phyloP scores from a whole-genome alignment of 768 basidiomycete genomes.

The Hypsizygus marmoreus region DNA sequence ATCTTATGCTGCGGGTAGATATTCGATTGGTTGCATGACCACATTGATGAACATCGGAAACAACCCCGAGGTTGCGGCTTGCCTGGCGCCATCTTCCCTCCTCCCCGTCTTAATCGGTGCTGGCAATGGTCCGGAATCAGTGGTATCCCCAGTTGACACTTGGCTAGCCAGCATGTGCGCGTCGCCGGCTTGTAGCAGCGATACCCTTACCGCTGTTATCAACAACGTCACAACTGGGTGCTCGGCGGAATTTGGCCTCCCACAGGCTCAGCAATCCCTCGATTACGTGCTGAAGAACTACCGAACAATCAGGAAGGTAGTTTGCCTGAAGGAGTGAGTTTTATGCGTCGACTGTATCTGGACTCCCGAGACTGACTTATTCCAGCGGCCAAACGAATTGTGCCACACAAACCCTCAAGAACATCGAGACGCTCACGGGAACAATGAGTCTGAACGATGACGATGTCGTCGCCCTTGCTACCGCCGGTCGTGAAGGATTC shows the following conservation, averaged over 20 bases:
- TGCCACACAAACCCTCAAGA: conserved; percentile 48
- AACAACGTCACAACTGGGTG: conserved; percentile 51
- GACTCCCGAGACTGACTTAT: neutral
- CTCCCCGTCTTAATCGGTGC: conserved; percentile 27
- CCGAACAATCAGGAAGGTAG: conserved; percentile 47
- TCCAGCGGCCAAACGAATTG: conserved; percentile 44
- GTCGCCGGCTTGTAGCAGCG: conserved; percentile 49
- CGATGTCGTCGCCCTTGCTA: conserved; percentile 24
- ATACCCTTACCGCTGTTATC: conserved; percentile 46
- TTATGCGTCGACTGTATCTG: neutral
- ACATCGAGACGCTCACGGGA: conserved; percentile 42
- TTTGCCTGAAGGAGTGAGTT: conserved; percentile 60
- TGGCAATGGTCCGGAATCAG: conserved; percentile 29
- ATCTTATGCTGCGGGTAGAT: conserved; percentile 4
- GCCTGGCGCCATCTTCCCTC: conserved; percentile 39
- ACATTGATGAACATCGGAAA: conserved; percentile 18
- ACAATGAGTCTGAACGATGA: conserved; percentile 27
- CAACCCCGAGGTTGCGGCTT: conserved; percentile 29
- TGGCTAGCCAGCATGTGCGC: conserved; percentile 56
- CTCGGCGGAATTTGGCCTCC: conserved; percentile 31
- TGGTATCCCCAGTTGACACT: conserved; percentile 43
- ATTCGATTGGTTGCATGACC: conserved; percentile 22
- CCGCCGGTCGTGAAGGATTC: conserved; percentile 26
- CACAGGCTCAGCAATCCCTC: conserved; percentile 22
- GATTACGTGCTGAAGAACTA: conserved; percentile 43